A percentile compares a stretch with the other conserved stretches of the same genome.
phyloP scores from a whole-genome alignment of 1,284 basidiomycete species.

The Tilletiopsis washingtonensis region DNA sequence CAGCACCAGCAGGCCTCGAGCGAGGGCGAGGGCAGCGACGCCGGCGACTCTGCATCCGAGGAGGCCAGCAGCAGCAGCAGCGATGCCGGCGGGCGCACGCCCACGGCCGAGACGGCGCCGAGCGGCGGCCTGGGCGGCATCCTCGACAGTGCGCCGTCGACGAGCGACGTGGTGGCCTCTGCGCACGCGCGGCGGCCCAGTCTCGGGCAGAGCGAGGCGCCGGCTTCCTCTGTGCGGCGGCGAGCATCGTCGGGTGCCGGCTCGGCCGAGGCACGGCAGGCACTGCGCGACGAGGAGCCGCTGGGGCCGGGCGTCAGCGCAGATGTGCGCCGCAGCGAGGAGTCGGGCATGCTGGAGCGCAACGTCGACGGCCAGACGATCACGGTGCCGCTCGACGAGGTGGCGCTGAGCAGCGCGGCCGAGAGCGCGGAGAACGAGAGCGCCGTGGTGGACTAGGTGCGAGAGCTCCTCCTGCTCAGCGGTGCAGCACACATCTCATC shows the following conservation, averaged over 20 bases:
- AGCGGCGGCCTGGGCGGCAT: conserved; percentile 14
- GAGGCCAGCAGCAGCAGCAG: conserved; percentile 10
- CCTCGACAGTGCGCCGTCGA: neutral
- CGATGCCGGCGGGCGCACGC: conserved; percentile 11
- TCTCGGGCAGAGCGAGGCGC: conserved; percentile 17
- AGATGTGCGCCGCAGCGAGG: conserved; percentile 10
- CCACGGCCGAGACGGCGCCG: conserved; percentile 14
- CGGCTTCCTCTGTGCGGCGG: neutral
- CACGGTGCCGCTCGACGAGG: conserved; percentile 42
- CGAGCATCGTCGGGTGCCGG: conserved; percentile 3
- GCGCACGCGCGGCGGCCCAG: conserved; percentile 24
- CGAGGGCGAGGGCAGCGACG: conserved; percentile 29
- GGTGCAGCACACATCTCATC: no score
- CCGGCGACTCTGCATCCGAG: no score
- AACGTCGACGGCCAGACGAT: conserved; percentile 37
- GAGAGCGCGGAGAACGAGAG: no score
- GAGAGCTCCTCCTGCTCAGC: no score
- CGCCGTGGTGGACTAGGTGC: no score
- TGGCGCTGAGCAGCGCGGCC: conserved; percentile 17
- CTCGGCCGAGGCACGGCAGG: conserved; percentile 1
- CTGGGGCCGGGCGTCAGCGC: conserved; percentile 28
- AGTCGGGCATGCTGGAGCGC: conserved; percentile 32
- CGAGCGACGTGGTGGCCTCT: conserved; percentile 9
- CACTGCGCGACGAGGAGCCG: conserved; percentile 18
- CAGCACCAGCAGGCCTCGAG: no score